Base-by-base conservation (phyloP, 208 protist species). In the Spongospora subterranea region DNA sequence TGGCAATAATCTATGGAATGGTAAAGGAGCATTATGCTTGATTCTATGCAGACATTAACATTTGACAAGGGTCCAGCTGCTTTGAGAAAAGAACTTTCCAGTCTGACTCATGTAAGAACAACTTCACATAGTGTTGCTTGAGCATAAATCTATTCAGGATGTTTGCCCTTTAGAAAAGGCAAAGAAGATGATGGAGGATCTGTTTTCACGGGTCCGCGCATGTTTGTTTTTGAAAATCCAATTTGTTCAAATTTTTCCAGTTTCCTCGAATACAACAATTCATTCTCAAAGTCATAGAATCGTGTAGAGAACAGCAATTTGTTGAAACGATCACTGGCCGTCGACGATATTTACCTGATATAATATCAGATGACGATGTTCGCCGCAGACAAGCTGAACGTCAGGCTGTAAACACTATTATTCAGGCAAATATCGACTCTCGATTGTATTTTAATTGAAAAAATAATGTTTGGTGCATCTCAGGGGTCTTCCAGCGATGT, bases 1-100 rank as follows among this genome's bases (percentile, higher is more conserved):
- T 82, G 71, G 71, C 35, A 39, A 6, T 82, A 13, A 82, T 82
- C 11, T 82, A 82, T 82, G 71, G 71, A 82, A 82, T 82, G 71
- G 71, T 82, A 20, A 6, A 17, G 17, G 35, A 43, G 11, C 17
- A 43, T 39, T 60, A 24, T 40, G 17, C 6, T 35, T 35, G 71
- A 43, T 40, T 17, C 29, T 65, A 32, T 29, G 54, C 54, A 29
- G 29, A 65, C 54, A 39, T 13, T 6, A 82, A 82, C 71, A 35
- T 82, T 82, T 20, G 6, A 45, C 35, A 6, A 82, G 71, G 71
- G 71, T 6, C 17, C 71, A 17, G n/a, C 17, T 82, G 6, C 71
- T 6, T n/a, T 82, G 35, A 82, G 71, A 20, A 82, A 82, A 35
- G 17, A 82, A n/a, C n/a, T 82, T 6, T 82, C 71, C 40, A 6